Evolutionary conservation across 2,329 filamentous ascomycete genomes (phyloP).

Genomic region (Botrytis pseudocinerea): DNA sequence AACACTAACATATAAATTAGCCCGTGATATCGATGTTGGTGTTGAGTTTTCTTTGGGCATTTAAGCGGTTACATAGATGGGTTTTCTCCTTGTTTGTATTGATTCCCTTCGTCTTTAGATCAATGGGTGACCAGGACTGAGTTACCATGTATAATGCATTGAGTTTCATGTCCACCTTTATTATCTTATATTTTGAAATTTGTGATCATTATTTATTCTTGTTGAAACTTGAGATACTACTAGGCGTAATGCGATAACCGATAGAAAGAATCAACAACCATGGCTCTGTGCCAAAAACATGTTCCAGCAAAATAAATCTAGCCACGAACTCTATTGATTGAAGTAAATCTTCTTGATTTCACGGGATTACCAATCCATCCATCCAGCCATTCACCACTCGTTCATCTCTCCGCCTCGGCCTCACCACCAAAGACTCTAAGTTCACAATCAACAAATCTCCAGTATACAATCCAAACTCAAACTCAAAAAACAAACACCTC

Average conservation of each 20-base stretch:
- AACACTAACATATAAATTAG: constrained; percentile 46
- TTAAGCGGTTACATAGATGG: constrained; percentile 47
- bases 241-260: neutral
- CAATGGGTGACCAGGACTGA: constrained; percentile 31
- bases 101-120: constrained; percentile 38
- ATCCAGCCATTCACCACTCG: neutral
- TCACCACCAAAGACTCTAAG: neutral
- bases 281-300: neutral
- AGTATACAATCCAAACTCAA: neutral
- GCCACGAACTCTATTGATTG: neutral
- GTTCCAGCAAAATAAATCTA: too few species aligned
- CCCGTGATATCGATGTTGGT: constrained; percentile 94
- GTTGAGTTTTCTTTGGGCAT: constrained; percentile 95
- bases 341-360: neutral
- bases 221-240: neutral
- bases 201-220: neutral
- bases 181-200: neutral
- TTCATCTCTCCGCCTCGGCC: neutral
- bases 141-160: constrained; percentile 39
- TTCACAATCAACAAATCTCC: neutral
- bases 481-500: neutral
- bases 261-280: neutral
- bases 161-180: constrained; percentile 22
- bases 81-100: constrained; percentile 38
- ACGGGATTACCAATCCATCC: neutral